Evolutionary conservation across 1,284 basidiomycete genomes (phyloP).

Genomic region (Wallemia ichthyophaga): DNA sequence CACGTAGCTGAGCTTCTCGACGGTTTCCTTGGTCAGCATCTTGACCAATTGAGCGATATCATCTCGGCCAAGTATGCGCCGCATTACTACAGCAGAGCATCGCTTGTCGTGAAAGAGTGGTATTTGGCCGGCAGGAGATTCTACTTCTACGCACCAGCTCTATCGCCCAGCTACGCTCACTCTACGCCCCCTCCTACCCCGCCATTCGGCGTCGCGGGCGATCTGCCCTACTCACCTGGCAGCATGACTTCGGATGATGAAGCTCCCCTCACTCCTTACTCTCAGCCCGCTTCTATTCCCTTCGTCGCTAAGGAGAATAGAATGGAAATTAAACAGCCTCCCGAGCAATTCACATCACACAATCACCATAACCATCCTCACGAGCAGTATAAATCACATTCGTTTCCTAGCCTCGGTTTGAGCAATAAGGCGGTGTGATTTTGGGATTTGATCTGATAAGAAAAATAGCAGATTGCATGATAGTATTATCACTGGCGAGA

Average conservation of each 20-base stretch:
- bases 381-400: too few relatives aligned
- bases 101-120: slow-evolving; percentile 66
- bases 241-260: neutral
- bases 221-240: neutral
- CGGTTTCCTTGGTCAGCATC: slow-evolving; percentile 45
- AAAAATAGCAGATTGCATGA: too few relatives aligned
- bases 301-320: neutral
- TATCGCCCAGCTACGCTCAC: slow-evolving; percentile 1
- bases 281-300: neutral
- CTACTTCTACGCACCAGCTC: slow-evolving; percentile 11
- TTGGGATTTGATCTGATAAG: too few relatives aligned
- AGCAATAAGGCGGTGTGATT: neutral
- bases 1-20: slow-evolving; percentile 46
- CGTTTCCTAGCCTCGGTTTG: neutral
- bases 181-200: slow-evolving; percentile 2
- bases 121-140: slow-evolving; percentile 28
- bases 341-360: too few relatives aligned
- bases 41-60: slow-evolving; percentile 69
- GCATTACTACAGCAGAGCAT: slow-evolving; percentile 74
- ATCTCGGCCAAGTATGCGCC: slow-evolving; percentile 93
- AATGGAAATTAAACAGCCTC: neutral
- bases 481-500: too few relatives aligned
- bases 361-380: too few relatives aligned
- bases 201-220: neutral
- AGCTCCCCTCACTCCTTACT: neutral